Base-by-base conservation (phyloP, 2,329 filamentous ascomycete species). In the Diaporthe vaccinii region DNA sequence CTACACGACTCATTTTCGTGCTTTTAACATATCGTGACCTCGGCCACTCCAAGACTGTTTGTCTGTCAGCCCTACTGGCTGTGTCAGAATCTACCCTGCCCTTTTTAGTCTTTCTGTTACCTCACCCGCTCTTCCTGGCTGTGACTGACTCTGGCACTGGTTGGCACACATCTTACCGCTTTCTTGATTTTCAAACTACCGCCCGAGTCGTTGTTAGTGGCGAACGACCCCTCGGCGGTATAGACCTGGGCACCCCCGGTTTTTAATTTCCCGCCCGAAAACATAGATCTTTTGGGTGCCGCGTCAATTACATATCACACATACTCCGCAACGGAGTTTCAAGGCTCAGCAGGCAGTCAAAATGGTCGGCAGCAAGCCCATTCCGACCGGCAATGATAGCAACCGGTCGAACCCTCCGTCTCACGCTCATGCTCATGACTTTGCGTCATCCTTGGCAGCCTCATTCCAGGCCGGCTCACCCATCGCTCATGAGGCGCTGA, bases 401-500 rank as follows among this genome's bases (percentile, higher is more conserved):
- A 31, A 28, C 31, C 41, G 49, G 58, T 55, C 68, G 17, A 57
- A 62, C 2, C 65, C 73, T 36, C 65, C 73, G 1, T 34, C 71
- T n/a, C 71, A 73, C 22, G 65, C 65, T 17, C 73, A 62, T 25
- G 57, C 49, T 49, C 75, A 72, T 46, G 71, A 82, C 68, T 72
- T 82, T 39, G 79, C 80, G 8, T 80, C 80, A 14, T 81, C 81
- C 6, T 80, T 86, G 51, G 84, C 85, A 49, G 84, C 85, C n/a
- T 90, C 89, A 8, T 91, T 91, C 82, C 85, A 85, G 36, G 88
- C 90, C 31, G 85, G 87, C 39, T 93, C 93, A n/a, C 92, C 92
- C 31, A 86, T 93, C 65, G 93, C 91, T 1, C 90, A 93, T 77
- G 89, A 90, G 41, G 89, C 90, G 46, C 86, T 95, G 74, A 91